Evolutionary conservation across 495 filamentous ascomycete genomes (phyloP), one percentile per base, ranked within the genome.

Genomic region (Penicillium paradoxum): DNA sequence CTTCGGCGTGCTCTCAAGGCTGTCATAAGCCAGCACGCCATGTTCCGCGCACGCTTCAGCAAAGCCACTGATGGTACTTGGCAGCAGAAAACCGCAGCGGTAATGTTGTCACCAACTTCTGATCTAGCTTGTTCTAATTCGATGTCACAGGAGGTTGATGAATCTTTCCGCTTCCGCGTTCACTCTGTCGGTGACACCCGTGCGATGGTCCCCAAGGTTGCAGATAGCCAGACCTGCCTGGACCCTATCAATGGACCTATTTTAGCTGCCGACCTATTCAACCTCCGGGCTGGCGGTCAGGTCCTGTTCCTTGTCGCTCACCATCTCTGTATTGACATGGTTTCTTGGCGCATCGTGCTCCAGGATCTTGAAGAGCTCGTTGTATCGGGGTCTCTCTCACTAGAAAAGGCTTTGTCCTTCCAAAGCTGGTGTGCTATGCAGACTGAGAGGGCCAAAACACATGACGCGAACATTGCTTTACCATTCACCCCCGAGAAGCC

Each of bases 291-390:
- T n/a, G 62, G 66, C 8, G 71, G 74, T 22, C 82, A 86, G 41
- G 62, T 83, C 25, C 64, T 89, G 4, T 86, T 85, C 63, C 64
- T 90, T 19, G 74, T 75, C 0, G 83, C 79, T n/a, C 83, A 87
- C 58, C 86, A 89, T 55, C 70, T 88, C 0, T 82, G 81, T 17
- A 74, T 89, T 46, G 87, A 90, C 59, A 77, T 87, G 42, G 79
- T 85, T 0, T 89, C 87, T 2, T 89, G 85, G 85, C 74, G 81
- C 24, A 74, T 86, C 49, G 78, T 89, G 29, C 72, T 86, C 14
- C 72, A 85, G 25, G 87, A 90, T 47, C 61, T 89, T 2, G 79
- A 87, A 54, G 80, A 86, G 39, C 63, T 83, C 2, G 64, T 90
- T n/a, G 56, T 72, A 5, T 60, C 66, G 15, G 71, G 72, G 2